Base-by-base conservation (phyloP, 768 basidiomycete species). In the Lentinus tigrinus region DNA sequence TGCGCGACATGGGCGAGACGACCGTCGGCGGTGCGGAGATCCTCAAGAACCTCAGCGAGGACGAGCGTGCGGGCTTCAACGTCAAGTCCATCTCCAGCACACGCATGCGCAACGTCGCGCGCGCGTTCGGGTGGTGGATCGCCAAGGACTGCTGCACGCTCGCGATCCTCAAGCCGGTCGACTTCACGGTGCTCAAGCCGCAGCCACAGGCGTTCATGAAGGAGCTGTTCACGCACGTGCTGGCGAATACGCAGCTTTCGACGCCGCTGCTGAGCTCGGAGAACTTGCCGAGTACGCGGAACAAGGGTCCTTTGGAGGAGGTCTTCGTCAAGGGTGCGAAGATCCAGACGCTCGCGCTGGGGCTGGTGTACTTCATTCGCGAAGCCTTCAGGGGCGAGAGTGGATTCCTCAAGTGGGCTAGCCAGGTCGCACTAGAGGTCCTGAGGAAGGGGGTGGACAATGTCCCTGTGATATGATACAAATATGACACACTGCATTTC, bases 41-140 rank as follows among this genome's bases (percentile, higher is more conserved):
- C 38, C 78, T 91, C 65, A 91, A 90, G 69, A 84, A 79, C 57
- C 52, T 75, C 31, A 69, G 72, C 44, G 76, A 81, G n/a, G 76
- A 81, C 43, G 80, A 80, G 21, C 76, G 74, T 39, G 67, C 63
- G 13, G 72, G 67, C 11, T 73, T 75, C 51, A 77, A 84, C 17
- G 73, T 78, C 21, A 81, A 76, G 44, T 78, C 79, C 43, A 78
- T 90, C 57, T 84, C 88, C 11, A 71, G 77, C 4, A 77, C 81
- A 19, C 82, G 87, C 52, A 69, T 85, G 53, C 74, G 70, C 34
- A 95, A 98, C 66, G 75, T 94, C 5, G 95, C 95, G 13, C 85
- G 81, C 64, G 89, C 89, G 6, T 93, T 92, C 62, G 94, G 85
- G 1, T 99, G 95, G 93, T 93, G 92, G 85, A 83, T 97, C 40